Percentiles rank a stretch among this genome's conserved stretches.
Conservation (phyloP, 2,329 filamentous ascomycete species). For the Periconia macrospinosa region DNA sequence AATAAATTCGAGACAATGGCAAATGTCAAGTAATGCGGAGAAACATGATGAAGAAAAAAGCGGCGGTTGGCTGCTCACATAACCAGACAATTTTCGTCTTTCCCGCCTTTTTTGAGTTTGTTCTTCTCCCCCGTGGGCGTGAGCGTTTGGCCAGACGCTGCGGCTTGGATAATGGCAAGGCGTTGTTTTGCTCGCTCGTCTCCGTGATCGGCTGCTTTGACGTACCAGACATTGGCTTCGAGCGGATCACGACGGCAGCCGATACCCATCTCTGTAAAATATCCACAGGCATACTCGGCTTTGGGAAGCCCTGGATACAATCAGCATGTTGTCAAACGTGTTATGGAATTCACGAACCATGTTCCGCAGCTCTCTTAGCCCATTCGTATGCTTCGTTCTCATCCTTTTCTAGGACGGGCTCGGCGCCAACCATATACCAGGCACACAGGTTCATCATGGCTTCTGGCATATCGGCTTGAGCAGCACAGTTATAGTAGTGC, state of each 20-base stretch:
- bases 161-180: conserved; percentile 81
- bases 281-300: conserved; percentile 94
- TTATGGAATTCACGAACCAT: conserved; percentile 62
- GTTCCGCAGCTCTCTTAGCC: conserved; percentile 83
- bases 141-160: conserved; percentile 62
- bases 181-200: conserved; percentile 88
- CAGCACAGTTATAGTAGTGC: conserved; percentile 94
- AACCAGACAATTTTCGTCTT: conserved; percentile 44
- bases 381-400: conserved; percentile 96
- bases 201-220: conserved; percentile 88
- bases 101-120: conserved; percentile 39
- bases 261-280: conserved; percentile 98
- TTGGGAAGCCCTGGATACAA: conserved; percentile 57
- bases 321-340: conserved; percentile 17
- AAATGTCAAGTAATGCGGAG: background rate
- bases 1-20: background rate
- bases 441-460: conserved; percentile 99
- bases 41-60: background rate
- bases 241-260: conserved; percentile 92
- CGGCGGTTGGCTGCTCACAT: conserved; percentile 27
- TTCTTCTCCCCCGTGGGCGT: conserved; percentile 14
- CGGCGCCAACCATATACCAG: conserved; percentile 96
- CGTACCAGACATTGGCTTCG: conserved; percentile 98
- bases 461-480: conserved; percentile 76
- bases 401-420: conserved; percentile 89